Conservation (phyloP, 345 rosid species). For the Erucastrum elatum region DNA sequence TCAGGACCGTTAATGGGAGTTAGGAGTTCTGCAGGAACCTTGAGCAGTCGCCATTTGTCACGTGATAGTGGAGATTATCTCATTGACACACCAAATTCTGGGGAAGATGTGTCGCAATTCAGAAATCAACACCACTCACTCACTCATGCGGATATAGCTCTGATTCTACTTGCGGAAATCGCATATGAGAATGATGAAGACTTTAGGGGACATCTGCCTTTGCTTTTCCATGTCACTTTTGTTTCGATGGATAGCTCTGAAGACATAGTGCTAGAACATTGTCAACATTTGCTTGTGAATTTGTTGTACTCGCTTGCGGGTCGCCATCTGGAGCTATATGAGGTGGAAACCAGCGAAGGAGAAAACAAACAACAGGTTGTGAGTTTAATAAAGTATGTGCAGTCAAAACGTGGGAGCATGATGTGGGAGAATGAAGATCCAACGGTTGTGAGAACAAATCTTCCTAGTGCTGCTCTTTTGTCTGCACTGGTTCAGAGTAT, state of each 20-base stretch:
- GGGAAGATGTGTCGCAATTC: conserved; percentile 82
- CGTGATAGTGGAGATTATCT: conserved; percentile 96
- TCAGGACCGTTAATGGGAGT: conserved; percentile 96
- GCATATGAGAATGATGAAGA: conserved; percentile 99
- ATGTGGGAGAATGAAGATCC: conserved; percentile 99
- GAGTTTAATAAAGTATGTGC: conserved; percentile 94
- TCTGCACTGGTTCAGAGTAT: conserved; percentile 98
- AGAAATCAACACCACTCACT: conserved; percentile 99
- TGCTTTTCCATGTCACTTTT: conserved; percentile 96
- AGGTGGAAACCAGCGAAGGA: conserved; percentile 92
- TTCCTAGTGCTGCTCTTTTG: conserved; percentile 94
- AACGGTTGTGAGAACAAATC: conserved; percentile 75
- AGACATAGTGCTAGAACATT: conserved; percentile 96
- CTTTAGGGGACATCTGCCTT: conserved; percentile 95
- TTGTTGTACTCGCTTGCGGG: conserved; percentile 95
- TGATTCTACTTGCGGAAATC: conserved; percentile 94
- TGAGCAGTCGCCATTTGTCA: conserved; percentile 92
- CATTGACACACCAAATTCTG: conserved; percentile 93
- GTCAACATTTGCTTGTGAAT: conserved; percentile 98
- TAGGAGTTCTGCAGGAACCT: conserved; percentile 92
- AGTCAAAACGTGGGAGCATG: conserved; percentile 99
- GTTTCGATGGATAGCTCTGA: conserved; percentile 99
- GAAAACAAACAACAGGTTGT: conserved; percentile 98
- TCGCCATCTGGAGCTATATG: conserved; percentile 94
- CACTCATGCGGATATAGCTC: conserved; percentile 97